These are phyloP conservation scores for Aphanomyces euteiches DNA, from an alignment of 352 stramenopile genomes.

Conservation along the genomic window DNA sequence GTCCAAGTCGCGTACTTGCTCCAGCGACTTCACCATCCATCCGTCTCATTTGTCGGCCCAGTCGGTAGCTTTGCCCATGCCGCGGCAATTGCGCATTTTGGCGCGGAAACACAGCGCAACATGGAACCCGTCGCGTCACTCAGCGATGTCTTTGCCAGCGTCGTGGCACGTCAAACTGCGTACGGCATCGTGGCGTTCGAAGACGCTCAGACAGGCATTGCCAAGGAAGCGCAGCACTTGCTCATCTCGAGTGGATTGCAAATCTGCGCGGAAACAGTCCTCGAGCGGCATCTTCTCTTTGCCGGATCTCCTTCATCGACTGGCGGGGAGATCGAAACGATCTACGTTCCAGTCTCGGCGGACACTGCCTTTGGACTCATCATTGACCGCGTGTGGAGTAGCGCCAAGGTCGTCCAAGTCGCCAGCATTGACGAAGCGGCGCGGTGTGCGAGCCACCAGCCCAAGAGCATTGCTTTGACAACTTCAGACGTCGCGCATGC, in stretches of 20 bases:
- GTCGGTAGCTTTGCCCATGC: constrained; percentile 77
- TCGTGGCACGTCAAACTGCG: constrained; percentile 73
- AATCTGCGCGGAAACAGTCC: constrained; percentile 67
- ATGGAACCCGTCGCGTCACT: constrained; percentile 58
- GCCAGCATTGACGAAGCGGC: constrained; percentile 62
- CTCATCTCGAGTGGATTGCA: constrained; percentile 70
- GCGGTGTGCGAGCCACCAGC: constrained; percentile 36
- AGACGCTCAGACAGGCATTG: constrained; percentile 76
- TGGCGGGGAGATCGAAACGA: constrained; percentile 45
- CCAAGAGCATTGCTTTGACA: constrained; percentile 21
- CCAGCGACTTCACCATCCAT: constrained; percentile 71
- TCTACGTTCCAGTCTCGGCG: constrained; percentile 59
- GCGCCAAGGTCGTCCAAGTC: constrained; percentile 57
- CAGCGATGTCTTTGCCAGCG: constrained; percentile 71
- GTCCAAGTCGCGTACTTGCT: constrained; percentile 94
- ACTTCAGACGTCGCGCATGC: constrained; percentile 28
- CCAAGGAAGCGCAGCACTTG: constrained; percentile 82
- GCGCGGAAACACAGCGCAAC: constrained; percentile 34
- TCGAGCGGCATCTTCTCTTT: constrained; percentile 68
- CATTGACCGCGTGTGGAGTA: constrained; percentile 72
- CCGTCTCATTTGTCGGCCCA: constrained; percentile 62
- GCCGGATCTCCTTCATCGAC: constrained; percentile 48
- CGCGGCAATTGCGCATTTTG: constrained; percentile 64
- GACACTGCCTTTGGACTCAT: constrained; percentile 52
- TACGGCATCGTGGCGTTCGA: constrained; percentile 86